Evolutionary conservation across 1,284 basidiomycete genomes (phyloP).

Genomic region (Mixia osmundae): DNA sequence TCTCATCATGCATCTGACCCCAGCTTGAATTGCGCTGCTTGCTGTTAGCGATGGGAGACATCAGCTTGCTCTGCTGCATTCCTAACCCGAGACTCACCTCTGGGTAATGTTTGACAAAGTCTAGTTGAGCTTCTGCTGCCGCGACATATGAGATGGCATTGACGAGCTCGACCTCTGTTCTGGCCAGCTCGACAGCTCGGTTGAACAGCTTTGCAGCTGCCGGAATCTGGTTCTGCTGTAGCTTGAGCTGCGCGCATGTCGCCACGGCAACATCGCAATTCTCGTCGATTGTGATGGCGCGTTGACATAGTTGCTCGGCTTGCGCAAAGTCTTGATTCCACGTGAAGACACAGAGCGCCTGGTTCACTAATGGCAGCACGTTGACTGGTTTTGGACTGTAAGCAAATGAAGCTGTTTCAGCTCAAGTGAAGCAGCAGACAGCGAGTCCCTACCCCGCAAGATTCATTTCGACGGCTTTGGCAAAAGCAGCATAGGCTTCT

Average conservation of each 20-base stretch:
- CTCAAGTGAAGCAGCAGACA: not conserved
- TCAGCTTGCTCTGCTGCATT: too few species aligned
- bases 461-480: slow-evolving; percentile 52
- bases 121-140: slow-evolving; percentile 9
- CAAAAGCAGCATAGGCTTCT: slow-evolving; percentile 88
- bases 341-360: slow-evolving; percentile 83
- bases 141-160: slow-evolving; percentile 7
- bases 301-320: slow-evolving; percentile 63
- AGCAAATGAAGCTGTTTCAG: not conserved
- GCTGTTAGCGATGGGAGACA: too few species aligned
- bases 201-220: slow-evolving; percentile 73
- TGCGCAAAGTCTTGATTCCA: slow-evolving; percentile 72
- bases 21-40: too few species aligned
- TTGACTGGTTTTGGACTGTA: slow-evolving; percentile 33
- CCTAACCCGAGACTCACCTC: slow-evolving; percentile 1
- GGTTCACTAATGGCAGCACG: slow-evolving; percentile 89
- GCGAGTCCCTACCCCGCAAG: not conserved
- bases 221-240: slow-evolving; percentile 78
- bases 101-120: slow-evolving; percentile 9
- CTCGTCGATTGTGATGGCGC: slow-evolving; percentile 66
- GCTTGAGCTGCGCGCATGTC: slow-evolving; percentile 72
- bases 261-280: slow-evolving; percentile 94
- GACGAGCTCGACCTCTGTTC: slow-evolving; percentile 73
- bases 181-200: slow-evolving; percentile 57
- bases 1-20: too few species aligned